A percentile compares a stretch with the other conserved stretches of the same genome.
These are phyloP conservation scores for Penicillium sp. DNA, from an alignment of 2,329 filamentous ascomycete species.

Conservation along the genomic window DNA sequence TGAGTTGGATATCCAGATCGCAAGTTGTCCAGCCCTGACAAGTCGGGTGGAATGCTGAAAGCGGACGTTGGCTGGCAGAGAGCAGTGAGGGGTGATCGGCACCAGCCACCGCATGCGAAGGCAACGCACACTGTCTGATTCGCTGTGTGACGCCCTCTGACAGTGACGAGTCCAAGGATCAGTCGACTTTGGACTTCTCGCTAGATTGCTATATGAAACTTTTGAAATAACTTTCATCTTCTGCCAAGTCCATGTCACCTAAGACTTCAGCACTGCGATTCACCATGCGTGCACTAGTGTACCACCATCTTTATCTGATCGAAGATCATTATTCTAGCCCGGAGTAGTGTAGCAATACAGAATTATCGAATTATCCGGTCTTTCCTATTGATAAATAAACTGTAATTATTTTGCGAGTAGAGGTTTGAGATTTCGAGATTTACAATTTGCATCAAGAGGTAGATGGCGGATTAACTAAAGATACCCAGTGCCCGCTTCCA, in stretches of 20 bases:
- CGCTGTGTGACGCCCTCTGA: background rate
- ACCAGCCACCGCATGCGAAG: constrained; percentile 1
- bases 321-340: background rate
- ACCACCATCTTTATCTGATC: background rate
- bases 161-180: background rate
- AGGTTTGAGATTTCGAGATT: too few species aligned
- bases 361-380: background rate
- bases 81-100: constrained; percentile 4
- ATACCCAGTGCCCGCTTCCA: too few species aligned
- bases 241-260: background rate
- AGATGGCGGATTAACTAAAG: too few species aligned
- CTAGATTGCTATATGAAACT: too few species aligned
- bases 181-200: background rate
- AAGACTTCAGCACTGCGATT: background rate
- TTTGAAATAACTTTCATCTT: background rate
- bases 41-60: background rate
- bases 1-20: background rate
- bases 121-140: background rate
- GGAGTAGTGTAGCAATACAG: background rate
- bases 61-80: background rate
- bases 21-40: background rate
- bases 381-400: too few species aligned
- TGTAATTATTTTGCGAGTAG: too few species aligned
- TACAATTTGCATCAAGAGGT: too few species aligned
- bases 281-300: background rate